Evolutionary conservation across 805 yeast genomes (phyloP).

Genomic region (Schwanniomyces yamadae): DNA sequence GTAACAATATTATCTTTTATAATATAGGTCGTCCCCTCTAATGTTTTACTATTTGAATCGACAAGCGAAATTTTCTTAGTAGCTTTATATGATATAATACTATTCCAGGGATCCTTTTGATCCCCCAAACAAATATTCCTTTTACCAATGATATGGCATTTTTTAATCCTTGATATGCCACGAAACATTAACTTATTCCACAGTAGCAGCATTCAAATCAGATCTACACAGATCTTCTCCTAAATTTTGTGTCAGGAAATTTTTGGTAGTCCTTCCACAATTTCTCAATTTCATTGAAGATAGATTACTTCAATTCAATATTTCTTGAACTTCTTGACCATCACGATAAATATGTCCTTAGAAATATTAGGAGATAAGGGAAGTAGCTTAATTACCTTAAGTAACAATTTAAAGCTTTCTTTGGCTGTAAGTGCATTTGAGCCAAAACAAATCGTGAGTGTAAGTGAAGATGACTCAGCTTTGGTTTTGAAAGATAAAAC

Average conservation of each 20-base stretch:
- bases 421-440: slow-evolving; percentile 38
- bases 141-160: no score
- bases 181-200: no score
- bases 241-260: slow-evolving; percentile 2
- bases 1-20: slow-evolving; percentile 79
- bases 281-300: no score
- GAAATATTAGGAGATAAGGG: slow-evolving; percentile 31
- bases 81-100: slow-evolving; percentile 11
- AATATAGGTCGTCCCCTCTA: slow-evolving; percentile 13
- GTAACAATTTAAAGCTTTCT: slow-evolving; percentile 42
- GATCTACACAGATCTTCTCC: neutral
- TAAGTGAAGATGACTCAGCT: slow-evolving; percentile 23
- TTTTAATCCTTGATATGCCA: no score
- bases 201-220: no score
- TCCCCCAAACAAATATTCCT: no score
- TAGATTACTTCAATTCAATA: no score
- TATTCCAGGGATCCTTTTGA: slow-evolving; percentile 15
- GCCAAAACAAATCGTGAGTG: slow-evolving; percentile 22
- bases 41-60: neutral
- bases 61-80: neutral
- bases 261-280: slow-evolving; percentile 1
- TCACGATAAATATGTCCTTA: slow-evolving; percentile 9
- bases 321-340: no score
- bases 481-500: slow-evolving; percentile 34
- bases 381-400: slow-evolving; percentile 26